Evolutionary conservation across 192 early-diverging fungal genomes (phyloP).

Genomic region (Martensiomyces pterosporus): DNA sequence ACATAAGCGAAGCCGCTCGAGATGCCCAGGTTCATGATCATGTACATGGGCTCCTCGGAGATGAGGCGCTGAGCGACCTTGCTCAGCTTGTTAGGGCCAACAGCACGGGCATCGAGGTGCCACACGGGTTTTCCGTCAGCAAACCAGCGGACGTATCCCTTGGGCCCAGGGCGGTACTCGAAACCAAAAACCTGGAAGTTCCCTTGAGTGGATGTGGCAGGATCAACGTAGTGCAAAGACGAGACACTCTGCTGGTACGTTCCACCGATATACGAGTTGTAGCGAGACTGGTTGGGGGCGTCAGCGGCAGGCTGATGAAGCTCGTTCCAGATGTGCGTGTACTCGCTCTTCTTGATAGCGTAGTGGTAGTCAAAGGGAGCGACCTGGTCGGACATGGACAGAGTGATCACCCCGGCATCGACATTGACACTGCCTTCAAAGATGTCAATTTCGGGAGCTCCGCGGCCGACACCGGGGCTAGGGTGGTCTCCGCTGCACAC

Average conservation of each 20-base stretch:
- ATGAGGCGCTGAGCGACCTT: slow-evolving; percentile 45
- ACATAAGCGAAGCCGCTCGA: slow-evolving; percentile 44
- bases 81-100: slow-evolving; percentile 43
- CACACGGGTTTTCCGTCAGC: slow-evolving; percentile 40
- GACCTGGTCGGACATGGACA: slow-evolving; percentile 53
- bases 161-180: slow-evolving; percentile 49
- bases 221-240: slow-evolving; percentile 35
- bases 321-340: slow-evolving; percentile 48
- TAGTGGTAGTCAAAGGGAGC: slow-evolving; percentile 55
- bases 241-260: slow-evolving; percentile 52
- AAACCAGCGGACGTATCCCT: slow-evolving; percentile 46
- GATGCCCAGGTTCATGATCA: slow-evolving; percentile 55
- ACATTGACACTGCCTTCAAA: slow-evolving; percentile 51
- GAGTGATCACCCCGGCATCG: slow-evolving; percentile 13
- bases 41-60: slow-evolving; percentile 59
- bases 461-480: slow-evolving; percentile 50
- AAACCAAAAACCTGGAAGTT: slow-evolving; percentile 48
- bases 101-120: slow-evolving; percentile 35
- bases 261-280: slow-evolving; percentile 51
- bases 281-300: slow-evolving; percentile 22
- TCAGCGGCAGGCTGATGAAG: slow-evolving; percentile 15
- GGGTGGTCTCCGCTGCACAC: slow-evolving; percentile 55
- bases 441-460: slow-evolving; percentile 57
- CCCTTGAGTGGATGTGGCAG: slow-evolving; percentile 24
- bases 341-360: slow-evolving; percentile 35